Conservation (phyloP, 805 yeast species). For the Saturnispora galanensis region DNA sequence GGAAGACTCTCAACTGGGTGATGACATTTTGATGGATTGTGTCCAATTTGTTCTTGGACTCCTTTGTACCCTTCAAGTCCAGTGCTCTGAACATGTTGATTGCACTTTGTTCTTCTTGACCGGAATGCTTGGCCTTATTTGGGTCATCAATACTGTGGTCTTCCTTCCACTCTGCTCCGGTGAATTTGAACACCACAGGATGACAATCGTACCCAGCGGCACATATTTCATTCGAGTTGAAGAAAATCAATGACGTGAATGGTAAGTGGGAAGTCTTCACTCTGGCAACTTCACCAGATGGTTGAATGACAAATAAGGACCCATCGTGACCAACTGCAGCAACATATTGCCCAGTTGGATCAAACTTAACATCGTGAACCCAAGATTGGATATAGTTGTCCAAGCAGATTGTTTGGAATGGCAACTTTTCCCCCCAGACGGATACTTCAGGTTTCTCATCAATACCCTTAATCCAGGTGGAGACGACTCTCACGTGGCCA, state of each 20-base stretch:
- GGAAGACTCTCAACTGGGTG: slow-evolving; percentile 48
- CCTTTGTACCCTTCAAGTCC: slow-evolving; percentile 82
- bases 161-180: slow-evolving; percentile 61
- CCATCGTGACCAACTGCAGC: slow-evolving; percentile 86
- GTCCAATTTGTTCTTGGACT: slow-evolving; percentile 38
- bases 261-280: slow-evolving; percentile 68
- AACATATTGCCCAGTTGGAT: slow-evolving; percentile 66
- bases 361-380: slow-evolving; percentile 85
- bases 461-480: slow-evolving; percentile 80
- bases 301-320: slow-evolving; percentile 64
- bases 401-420: slow-evolving; percentile 86
- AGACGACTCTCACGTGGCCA: slow-evolving; percentile 83
- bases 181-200: slow-evolving; percentile 59
- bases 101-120: slow-evolving; percentile 64
- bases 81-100: slow-evolving; percentile 90
- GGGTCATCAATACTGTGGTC: slow-evolving; percentile 56
- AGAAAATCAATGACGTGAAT: slow-evolving; percentile 65
- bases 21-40: slow-evolving; percentile 91
- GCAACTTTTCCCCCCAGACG: slow-evolving; percentile 91
- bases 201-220: slow-evolving; percentile 92
- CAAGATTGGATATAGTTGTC: slow-evolving; percentile 73
- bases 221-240: slow-evolving; percentile 53
- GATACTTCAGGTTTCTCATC: slow-evolving; percentile 75
- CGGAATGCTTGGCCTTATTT: slow-evolving; percentile 32
- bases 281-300: slow-evolving; percentile 46